Evolutionary conservation across 108 stramenopile species (phyloP).

Genomic region (Pseudonitzschia multistriata): DNA sequence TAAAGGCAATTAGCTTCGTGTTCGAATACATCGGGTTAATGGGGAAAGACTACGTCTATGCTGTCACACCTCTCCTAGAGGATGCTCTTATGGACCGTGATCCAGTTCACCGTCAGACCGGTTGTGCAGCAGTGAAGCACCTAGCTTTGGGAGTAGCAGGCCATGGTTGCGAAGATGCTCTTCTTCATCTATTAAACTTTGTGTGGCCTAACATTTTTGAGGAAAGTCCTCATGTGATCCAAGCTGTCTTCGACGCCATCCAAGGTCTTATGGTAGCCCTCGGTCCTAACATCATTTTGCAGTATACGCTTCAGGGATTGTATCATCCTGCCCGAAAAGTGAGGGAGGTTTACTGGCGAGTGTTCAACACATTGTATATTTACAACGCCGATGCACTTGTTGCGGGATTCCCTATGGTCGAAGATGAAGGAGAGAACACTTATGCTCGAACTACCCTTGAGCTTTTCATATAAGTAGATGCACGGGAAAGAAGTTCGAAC

Average conservation of each 20-base stretch:
- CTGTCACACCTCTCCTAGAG: constrained; percentile 94
- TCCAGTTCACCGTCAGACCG: constrained; percentile 98
- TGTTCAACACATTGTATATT: constrained; percentile 98
- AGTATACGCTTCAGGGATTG: constrained; percentile 94
- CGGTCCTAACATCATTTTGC: constrained; percentile 87
- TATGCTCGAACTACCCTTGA: constrained; percentile 90
- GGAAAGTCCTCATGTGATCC: constrained; percentile 95
- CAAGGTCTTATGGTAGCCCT: constrained; percentile 95
- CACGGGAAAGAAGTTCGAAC: too few species aligned
- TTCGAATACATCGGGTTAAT: constrained; percentile 99
- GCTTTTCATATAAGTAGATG: constrained; percentile 84
- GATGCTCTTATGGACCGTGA: constrained; percentile 99
- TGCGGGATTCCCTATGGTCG: constrained; percentile 86
- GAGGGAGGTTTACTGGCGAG: constrained; percentile 97
- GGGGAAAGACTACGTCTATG: constrained; percentile 99
- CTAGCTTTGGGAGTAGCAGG: constrained; percentile 94
- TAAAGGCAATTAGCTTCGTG: constrained; percentile 99
- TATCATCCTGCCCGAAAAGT: constrained; percentile 98
- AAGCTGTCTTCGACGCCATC: constrained; percentile 97
- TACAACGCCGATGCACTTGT: constrained; percentile 94
- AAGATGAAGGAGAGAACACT: constrained; percentile 84
- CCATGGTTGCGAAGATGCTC: constrained; percentile 96
- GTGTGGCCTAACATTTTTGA: constrained; percentile 99
- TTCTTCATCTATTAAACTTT: constrained; percentile 95
- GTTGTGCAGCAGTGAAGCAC: constrained; percentile 97